Evolutionary conservation across 345 rosid genomes (phyloP).

Genomic region (Hirschfeldia incana): DNA sequence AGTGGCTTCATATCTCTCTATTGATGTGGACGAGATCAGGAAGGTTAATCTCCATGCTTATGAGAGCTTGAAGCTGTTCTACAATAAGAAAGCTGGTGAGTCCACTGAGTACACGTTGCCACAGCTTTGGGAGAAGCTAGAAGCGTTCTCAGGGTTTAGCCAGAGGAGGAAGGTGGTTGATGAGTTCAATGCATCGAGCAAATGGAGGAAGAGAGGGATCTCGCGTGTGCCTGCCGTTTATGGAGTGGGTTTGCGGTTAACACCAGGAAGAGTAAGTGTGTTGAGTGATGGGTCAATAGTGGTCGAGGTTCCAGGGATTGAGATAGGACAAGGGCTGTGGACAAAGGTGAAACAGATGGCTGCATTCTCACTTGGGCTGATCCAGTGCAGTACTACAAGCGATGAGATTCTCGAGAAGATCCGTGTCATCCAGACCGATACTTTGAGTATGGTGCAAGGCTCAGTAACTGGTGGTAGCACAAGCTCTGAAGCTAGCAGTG

Average conservation of each 20-base stretch:
- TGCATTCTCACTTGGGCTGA: slow-evolving; percentile 71
- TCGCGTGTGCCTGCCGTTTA: slow-evolving; percentile 70
- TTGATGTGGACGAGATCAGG: slow-evolving; percentile 70
- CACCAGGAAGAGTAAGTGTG: slow-evolving; percentile 85
- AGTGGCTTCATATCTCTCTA: slow-evolving; percentile 78
- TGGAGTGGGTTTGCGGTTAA: slow-evolving; percentile 44
- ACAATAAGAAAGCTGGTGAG: slow-evolving; percentile 50
- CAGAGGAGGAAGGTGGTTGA: slow-evolving; percentile 51
- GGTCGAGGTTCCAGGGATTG: slow-evolving; percentile 94
- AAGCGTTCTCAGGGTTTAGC: slow-evolving; percentile 46
- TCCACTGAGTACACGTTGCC: slow-evolving; percentile 73
- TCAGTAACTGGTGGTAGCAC: slow-evolving; percentile 82
- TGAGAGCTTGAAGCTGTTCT: slow-evolving; percentile 59
- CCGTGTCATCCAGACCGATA: slow-evolving; percentile 71
- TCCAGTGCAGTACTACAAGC: slow-evolving; percentile 51
- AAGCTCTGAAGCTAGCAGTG: slow-evolving; percentile 81
- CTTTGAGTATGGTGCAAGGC: slow-evolving; percentile 79
- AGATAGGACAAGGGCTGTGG: slow-evolving; percentile 95
- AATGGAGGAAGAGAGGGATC: slow-evolving; percentile 80
- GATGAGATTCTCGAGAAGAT: slow-evolving; percentile 60
- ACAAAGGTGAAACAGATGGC: slow-evolving; percentile 89
- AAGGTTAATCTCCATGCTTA: slow-evolving; percentile 67
- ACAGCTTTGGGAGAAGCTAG: slow-evolving; percentile 74
- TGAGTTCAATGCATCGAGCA: slow-evolving; percentile 58
- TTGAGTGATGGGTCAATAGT: slow-evolving; percentile 76